Conservation (phyloP, 2,329 filamentous ascomycete species). For the Aspergillus sp. region DNA sequence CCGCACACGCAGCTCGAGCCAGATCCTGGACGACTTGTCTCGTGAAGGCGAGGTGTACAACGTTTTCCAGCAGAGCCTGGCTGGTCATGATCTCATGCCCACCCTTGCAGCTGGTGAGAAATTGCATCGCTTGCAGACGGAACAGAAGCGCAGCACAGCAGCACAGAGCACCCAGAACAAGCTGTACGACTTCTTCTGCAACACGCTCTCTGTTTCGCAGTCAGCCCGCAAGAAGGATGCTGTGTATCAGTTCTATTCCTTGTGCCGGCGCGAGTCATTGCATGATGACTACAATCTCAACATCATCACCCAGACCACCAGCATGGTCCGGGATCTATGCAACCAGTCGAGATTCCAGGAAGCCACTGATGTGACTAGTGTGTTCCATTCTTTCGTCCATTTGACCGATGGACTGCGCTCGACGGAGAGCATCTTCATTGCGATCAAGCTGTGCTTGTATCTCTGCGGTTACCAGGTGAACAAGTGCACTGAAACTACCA, state of each 20-base stretch:
- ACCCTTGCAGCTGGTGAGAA: conserved; percentile 35
- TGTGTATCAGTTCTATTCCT: conserved; percentile 35
- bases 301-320: conserved; percentile 31
- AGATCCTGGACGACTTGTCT: conserved; percentile 48
- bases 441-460: conserved; percentile 41
- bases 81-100: conserved; percentile 36
- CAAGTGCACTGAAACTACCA: conserved; percentile 31
- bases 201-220: conserved; percentile 31
- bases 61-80: conserved; percentile 37
- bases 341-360: conserved; percentile 34
- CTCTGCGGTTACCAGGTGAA: conserved; percentile 36
- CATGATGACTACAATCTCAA: conserved; percentile 33
- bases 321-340: conserved; percentile 33
- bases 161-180: conserved; percentile 34
- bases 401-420: conserved; percentile 35
- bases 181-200: conserved; percentile 42
- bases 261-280: conserved; percentile 35
- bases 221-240: conserved; percentile 28
- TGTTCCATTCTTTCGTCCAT: conserved; percentile 38
- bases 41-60: conserved; percentile 48
- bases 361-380: conserved; percentile 35
- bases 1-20: conserved; percentile 37
- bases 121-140: conserved; percentile 31
- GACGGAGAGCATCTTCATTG: conserved; percentile 35
- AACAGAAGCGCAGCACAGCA: conserved; percentile 34